A percentile compares a stretch with the other conserved stretches of the same genome.
Evolutionary conservation across 306 rosid genomes (phyloP).

Genomic region (Cyamopsis tetragonoloba): DNA sequence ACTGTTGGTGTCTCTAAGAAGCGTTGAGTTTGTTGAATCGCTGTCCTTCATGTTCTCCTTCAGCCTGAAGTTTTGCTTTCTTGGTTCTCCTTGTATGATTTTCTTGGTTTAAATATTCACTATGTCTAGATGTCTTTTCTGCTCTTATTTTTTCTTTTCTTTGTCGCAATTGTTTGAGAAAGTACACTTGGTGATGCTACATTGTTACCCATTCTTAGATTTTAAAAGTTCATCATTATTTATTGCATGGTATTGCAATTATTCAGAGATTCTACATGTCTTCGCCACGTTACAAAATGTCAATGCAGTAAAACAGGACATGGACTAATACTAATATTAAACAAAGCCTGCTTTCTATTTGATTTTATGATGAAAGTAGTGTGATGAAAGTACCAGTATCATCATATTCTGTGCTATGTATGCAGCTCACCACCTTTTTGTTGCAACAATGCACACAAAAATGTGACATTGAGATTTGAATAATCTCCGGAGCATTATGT

Average conservation of each 20-base stretch:
- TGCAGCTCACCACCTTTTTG: too few relatives aligned
- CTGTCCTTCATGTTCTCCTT: background rate
- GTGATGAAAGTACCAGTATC: too few relatives aligned
- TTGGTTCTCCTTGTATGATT: background rate
- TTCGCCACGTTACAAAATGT: background rate
- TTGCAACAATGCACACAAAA: too few relatives aligned
- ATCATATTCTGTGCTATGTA: too few relatives aligned
- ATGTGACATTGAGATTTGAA: too few relatives aligned
- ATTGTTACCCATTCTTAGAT: background rate
- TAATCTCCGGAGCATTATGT: too few relatives aligned
- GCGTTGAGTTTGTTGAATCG: slow-evolving; percentile 55
- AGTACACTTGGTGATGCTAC: background rate
- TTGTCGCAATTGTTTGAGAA: slow-evolving; percentile 4
- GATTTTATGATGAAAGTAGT: background rate
- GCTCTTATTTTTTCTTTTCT: background rate
- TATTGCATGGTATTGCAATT: background rate
- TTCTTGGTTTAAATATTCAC: slow-evolving; percentile 29
- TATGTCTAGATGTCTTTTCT: background rate
- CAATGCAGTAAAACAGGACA: background rate
- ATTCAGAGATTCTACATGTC: background rate
- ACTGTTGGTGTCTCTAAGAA: slow-evolving; percentile 91
- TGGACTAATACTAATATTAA: background rate
- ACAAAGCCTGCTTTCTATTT: background rate
- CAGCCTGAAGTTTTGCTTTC: background rate
- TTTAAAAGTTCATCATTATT: background rate